Evolutionary conservation across 345 rosid species (phyloP), one percentile per base, ranked within the genome.

Genomic region (rapeseed (Brassica napus)): DNA sequence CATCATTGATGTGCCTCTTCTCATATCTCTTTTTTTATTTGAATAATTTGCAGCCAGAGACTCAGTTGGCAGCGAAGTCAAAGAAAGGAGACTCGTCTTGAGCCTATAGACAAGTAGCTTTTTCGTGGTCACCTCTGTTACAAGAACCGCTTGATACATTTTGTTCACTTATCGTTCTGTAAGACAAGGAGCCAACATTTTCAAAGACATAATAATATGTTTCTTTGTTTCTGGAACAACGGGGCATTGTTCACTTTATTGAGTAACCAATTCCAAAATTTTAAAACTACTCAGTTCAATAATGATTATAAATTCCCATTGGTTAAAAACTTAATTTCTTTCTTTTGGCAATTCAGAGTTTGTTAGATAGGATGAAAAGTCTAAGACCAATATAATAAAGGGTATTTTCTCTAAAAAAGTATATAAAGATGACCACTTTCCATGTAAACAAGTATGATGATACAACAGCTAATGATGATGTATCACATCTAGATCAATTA

Each of bases 51-150:
- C 89, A 95, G 98, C 93, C 99, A 0, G 97, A 95, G 82, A 80
- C 92, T 32, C 98, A 91, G 81, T 80, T 95, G 85, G 92, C 97
- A 0, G 82, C 97, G 0, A 84, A 89, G 79, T 86, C 96, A 0
- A 93, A 87, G 94, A 89, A 89, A 78, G 82, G 78, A 49, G 21
- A 69, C 1, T 47, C 78, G 31, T 32, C 82, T 64, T 77, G 15
- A 71, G 24, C 42, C 10, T 28, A 24, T 35, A 39, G 47, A 63
- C 4, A 18, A 31, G 59, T 63, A 28, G 14, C 35, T 63, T 47
- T 61, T 23, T 47, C 34, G 37, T 64, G 23, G 3, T 69, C 12
- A 8, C 9, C 3, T 70, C 1, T 70, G 64, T 70, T 68, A 2
- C 61, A 37, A 35, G 16, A 47, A 47, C 68, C 68, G 11, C 62